A percentile compares a stretch with the other conserved stretches of the same genome.
phyloP scores from a whole-genome alignment of 345 rosid genomes.

The Lepidium aucheri region DNA sequence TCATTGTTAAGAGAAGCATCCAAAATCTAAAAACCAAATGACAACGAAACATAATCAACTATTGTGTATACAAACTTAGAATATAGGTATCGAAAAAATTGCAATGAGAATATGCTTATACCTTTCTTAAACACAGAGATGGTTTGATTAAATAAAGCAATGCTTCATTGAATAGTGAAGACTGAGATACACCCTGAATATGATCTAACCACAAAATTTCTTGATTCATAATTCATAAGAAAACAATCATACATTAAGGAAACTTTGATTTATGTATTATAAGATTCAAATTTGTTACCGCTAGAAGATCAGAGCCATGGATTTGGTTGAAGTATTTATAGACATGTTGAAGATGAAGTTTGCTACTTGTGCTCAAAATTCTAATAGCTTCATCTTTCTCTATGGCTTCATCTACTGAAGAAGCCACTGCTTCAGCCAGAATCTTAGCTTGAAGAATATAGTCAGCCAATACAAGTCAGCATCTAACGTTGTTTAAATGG shows the following conservation, averaged over 20 bases:
- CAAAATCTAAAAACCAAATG: slow-evolving; percentile 40
- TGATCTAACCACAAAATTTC: slow-evolving; percentile 5
- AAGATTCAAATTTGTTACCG: slow-evolving; percentile 28
- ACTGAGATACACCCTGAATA: slow-evolving; percentile 43
- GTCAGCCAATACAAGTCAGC: no score
- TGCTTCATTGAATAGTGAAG: slow-evolving; percentile 35
- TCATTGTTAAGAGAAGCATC: slow-evolving; percentile 42
- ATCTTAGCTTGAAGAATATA: slow-evolving; percentile 31
- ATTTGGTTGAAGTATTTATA: slow-evolving; percentile 42
- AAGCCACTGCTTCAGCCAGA: slow-evolving; percentile 34
- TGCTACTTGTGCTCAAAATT: slow-evolving; percentile 80
- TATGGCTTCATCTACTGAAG: slow-evolving; percentile 25
- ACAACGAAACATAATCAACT: no score
- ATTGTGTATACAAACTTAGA: no score
- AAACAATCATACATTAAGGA: neutral
- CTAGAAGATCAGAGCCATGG: slow-evolving; percentile 37
- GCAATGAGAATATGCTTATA: no score
- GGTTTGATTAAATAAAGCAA: no score
- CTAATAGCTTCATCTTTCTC: slow-evolving; percentile 62
- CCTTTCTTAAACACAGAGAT: no score
- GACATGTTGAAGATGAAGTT: slow-evolving; percentile 48
- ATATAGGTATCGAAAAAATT: no score
- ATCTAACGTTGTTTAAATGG: no score
- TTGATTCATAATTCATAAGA: neutral
- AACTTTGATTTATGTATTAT: neutral